These are phyloP conservation scores for Haplographium delicatum DNA, from an alignment of 495 filamentous ascomycete species.

Conservation along the genomic window DNA sequence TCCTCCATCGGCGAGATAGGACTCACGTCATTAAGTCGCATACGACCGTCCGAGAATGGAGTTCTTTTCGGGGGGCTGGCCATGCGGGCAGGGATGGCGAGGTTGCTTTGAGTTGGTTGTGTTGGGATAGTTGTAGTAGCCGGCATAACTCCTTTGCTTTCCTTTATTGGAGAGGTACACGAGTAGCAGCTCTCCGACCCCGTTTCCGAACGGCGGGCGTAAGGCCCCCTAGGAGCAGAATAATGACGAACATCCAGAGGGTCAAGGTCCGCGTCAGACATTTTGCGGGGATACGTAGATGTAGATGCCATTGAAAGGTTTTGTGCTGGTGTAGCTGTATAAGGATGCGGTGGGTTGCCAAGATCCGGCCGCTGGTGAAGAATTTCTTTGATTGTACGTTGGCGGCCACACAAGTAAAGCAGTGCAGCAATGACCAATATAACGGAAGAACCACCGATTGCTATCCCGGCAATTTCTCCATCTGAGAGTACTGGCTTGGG, in stretches of 20 bases:
- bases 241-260: neutral
- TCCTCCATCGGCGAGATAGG: neutral
- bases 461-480: constrained; percentile 22
- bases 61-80: neutral
- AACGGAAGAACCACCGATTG: constrained; percentile 15
- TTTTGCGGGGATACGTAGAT: constrained; percentile 1
- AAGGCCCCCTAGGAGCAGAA: neutral
- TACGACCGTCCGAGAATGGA: neutral
- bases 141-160: neutral
- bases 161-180: constrained; percentile 3
- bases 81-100: neutral
- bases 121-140: neutral
- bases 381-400: constrained; percentile 15
- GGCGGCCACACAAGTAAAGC: constrained; percentile 20
- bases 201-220: neutral
- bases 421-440: constrained; percentile 1
- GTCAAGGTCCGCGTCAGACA: neutral
- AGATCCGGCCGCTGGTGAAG: neutral
- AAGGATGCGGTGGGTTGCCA: no score
- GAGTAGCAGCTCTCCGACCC: constrained; percentile 11
- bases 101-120: neutral
- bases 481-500: neutral
- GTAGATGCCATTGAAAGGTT: neutral
- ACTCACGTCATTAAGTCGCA: neutral
- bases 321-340: neutral